Percentiles rank a stretch among this genome's conserved stretches.
Evolutionary conservation across 441 rosid genomes (phyloP).

Genomic region (Erysimum cheiri): DNA sequence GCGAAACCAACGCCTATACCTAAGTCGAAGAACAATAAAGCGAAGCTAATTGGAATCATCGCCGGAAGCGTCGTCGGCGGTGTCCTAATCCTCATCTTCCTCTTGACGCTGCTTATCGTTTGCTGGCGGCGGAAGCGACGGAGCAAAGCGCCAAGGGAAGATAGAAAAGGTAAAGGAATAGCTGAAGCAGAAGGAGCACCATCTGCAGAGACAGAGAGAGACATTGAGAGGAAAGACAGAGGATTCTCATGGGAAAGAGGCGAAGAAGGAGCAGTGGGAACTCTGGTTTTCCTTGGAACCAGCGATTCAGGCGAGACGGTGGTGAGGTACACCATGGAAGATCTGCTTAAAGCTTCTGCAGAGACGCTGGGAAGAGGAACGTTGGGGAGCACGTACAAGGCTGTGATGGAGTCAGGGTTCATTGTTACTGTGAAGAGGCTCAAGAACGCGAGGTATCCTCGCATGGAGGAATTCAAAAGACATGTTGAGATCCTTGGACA

Average conservation of each 20-base stretch:
- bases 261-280: conserved; percentile 64
- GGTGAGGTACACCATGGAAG: conserved; percentile 78
- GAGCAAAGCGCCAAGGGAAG: conserved; percentile 37
- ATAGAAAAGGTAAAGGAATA: conserved; percentile 37
- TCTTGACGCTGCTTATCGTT: conserved; percentile 36
- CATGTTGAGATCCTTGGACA: conserved; percentile 77
- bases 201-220: conserved; percentile 36
- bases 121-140: conserved; percentile 31
- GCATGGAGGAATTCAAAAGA: conserved; percentile 72
- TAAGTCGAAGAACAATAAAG: conserved; percentile 33
- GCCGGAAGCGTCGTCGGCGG: conserved; percentile 57
- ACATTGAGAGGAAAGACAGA: conserved; percentile 51
- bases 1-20: conserved; percentile 15
- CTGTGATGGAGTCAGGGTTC: conserved; percentile 85
- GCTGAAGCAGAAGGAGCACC: conserved; percentile 42
- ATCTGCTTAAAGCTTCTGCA: conserved; percentile 81
- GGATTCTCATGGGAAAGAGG: conserved; percentile 74
- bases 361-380: conserved; percentile 90
- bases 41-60: conserved; percentile 50
- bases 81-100: conserved; percentile 37
- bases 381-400: conserved; percentile 85
- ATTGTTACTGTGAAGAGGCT: conserved; percentile 91
- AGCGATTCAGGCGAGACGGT: conserved; percentile 80
- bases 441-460: conserved; percentile 73
- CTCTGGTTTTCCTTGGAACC: conserved; percentile 72